Evolutionary conservation across 495 filamentous ascomycete genomes (phyloP).

Genomic region (Penicillium argentinense): DNA sequence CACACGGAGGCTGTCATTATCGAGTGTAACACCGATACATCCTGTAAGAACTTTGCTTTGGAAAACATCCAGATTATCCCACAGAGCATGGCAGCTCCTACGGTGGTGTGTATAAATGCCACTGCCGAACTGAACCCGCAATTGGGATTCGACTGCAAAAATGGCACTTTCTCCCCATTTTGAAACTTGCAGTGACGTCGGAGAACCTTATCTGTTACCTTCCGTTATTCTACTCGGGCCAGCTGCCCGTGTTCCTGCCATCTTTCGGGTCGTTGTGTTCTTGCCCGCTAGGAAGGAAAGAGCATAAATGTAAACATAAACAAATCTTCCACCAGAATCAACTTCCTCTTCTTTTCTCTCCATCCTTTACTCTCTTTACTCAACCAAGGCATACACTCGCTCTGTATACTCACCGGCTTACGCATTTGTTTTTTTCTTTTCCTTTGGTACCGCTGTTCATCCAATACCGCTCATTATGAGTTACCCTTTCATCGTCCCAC

Average conservation of each 20-base stretch:
- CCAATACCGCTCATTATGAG: too few species aligned
- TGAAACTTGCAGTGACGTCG: neutral
- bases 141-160: conserved; percentile 35
- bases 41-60: conserved; percentile 34
- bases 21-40: conserved; percentile 37
- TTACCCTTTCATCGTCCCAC: too few species aligned
- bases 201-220: too few species aligned
- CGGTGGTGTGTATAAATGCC: conserved; percentile 36
- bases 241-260: neutral
- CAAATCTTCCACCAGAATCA: conserved; percentile 1
- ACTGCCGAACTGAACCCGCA: conserved; percentile 33
- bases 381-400: too few species aligned
- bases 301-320: conserved; percentile 1
- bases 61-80: conserved; percentile 33
- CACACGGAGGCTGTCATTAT: conserved; percentile 40
- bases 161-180: conserved; percentile 32
- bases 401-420: neutral
- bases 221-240: neutral
- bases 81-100: conserved; percentile 29
- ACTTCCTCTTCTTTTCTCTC: conserved; percentile 2
- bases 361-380: conserved; percentile 14
- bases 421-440: too few species aligned
- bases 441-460: too few species aligned
- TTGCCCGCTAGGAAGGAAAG: conserved; percentile 1
- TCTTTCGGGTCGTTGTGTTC: neutral